A percentile compares a stretch with the other conserved stretches of the same genome.
Evolutionary conservation across 305 asterid species (phyloP).

Genomic region (Fraxinus sp.): DNA sequence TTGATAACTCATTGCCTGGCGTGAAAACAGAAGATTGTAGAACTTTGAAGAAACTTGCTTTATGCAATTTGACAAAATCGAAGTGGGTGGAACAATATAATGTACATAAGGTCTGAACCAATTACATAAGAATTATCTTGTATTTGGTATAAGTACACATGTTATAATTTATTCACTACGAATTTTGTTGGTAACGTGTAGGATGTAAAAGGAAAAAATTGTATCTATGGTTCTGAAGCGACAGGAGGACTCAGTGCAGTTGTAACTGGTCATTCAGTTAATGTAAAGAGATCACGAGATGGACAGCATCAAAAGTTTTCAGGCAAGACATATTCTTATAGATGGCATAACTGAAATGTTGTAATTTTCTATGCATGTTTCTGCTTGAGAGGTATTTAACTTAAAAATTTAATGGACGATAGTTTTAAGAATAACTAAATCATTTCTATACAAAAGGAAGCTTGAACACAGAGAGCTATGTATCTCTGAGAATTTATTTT

Average conservation of each 20-base stretch:
- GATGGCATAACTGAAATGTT: background rate
- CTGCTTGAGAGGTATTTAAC: background rate
- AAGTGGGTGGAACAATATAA: constrained; percentile 69
- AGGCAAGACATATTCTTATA: constrained; percentile 38
- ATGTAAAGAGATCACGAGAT: constrained; percentile 50
- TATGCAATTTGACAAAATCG: constrained; percentile 53
- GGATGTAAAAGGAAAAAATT: constrained; percentile 48
- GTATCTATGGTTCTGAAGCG: constrained; percentile 33
- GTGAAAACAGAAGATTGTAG: constrained; percentile 52
- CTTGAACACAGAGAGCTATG: background rate
- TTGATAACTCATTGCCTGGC: constrained; percentile 57
- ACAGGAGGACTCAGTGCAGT: constrained; percentile 37
- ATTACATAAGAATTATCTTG: background rate
- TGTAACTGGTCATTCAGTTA: constrained; percentile 48
- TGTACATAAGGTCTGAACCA: constrained; percentile 49
- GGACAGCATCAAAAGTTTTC: constrained; percentile 44
- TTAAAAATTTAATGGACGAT: background rate
- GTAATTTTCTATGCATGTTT: background rate
- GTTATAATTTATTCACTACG: background rate
- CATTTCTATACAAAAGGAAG: background rate
- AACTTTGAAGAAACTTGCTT: constrained; percentile 47
- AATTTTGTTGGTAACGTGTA: constrained; percentile 21
- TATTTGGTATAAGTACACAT: constrained; percentile 10
- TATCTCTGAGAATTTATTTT: background rate
- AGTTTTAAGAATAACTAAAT: background rate